Evolutionary conservation across 1,139 yeast species (phyloP), one percentile per base, ranked within the genome.

Genomic region (Yamadazyma triangularis): DNA sequence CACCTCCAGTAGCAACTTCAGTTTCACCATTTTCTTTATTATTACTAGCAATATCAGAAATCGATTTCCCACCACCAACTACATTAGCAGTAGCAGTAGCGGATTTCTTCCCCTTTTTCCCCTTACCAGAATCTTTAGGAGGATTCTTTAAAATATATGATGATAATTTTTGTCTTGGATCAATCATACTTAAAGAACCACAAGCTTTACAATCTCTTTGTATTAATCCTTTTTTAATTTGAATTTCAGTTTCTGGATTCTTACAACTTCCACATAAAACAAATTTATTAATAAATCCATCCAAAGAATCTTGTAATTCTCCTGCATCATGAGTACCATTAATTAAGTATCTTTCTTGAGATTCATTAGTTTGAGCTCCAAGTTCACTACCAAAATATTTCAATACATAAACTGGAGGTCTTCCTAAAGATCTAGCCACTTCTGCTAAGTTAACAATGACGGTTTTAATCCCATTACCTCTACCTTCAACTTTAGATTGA

Each of bases 381-480:
- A 91, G 73, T 65, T 93, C 99, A 50, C 83, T 84, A 27, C 99
- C 98, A 56, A 91, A 91, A 62, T 78, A 91, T 67, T 93, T 91
- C 60, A 91, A 80, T 39, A 93, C 79, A 54, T 88, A 91, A 24
- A 93, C 68, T 26, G 96, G 79, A 23, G 98, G 96, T 62, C 99
- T 79, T 42, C 87, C 85, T 46, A 91, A 72, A 15, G 98, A 95
- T 55, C 96, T 79, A 25, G 97, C 94, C 40, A 91, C 96, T 56
- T 91, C 98, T 24, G 85, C 68, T 38, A 88, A 79, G 62, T 91
- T 93, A 45, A 87, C 77, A 37, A 93, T 81, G 35, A 93, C 95
- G 19, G 99, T 91, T 60, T 88, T 89, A 66, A 91, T 91, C 76
- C 99, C 99, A 66, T 91, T 91, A 68, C 99, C 99, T 60, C 96